A percentile compares a stretch with the other conserved stretches of the same genome.
Evolutionary conservation across 345 rosid genomes (phyloP).

Genomic region (Pseudoturritis turrita): DNA sequence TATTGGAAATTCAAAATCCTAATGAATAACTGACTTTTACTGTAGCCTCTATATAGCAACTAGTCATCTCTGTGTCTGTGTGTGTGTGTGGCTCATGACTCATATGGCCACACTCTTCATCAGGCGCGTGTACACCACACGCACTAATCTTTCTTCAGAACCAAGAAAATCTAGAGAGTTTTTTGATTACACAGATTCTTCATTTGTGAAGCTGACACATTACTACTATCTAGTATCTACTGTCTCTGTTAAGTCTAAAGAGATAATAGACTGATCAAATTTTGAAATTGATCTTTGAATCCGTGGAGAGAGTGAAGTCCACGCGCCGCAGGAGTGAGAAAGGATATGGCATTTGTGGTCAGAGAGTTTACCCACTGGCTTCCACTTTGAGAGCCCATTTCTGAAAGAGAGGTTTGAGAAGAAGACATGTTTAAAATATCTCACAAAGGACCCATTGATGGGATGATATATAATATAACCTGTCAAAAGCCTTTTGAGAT

Average conservation of each 20-base stretch:
- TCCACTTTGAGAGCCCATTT: slow-evolving; percentile 25
- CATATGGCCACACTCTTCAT: slow-evolving; percentile 10
- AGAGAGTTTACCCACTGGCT: slow-evolving; percentile 20
- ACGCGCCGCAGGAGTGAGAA: slow-evolving; percentile 22
- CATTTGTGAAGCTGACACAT: not conserved
- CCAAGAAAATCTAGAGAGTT: not conserved
- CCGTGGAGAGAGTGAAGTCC: not conserved
- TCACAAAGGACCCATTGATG: slow-evolving; percentile 21
- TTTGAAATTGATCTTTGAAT: not conserved
- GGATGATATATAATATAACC: slow-evolving; percentile 9
- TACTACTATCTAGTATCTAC: not conserved
- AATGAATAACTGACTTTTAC: slow-evolving; percentile 34
- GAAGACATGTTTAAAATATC: slow-evolving; percentile 20
- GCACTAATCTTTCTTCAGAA: not conserved
- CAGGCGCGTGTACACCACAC: slow-evolving; percentile 23
- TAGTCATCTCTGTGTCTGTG: slow-evolving; percentile 18
- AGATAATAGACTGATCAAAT: not conserved
- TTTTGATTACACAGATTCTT: not conserved
- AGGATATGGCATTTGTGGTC: slow-evolving; percentile 9
- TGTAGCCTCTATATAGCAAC: slow-evolving; percentile 32
- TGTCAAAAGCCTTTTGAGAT: not conserved
- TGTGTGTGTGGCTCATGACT: slow-evolving; percentile 11
- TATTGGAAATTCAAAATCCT: slow-evolving; percentile 19
- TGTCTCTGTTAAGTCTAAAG: slow-evolving; percentile 10
- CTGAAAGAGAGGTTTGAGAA: slow-evolving; percentile 25